These are phyloP conservation scores for Yamadazyma olivae DNA, from an alignment of 805 yeast species.

Conservation along the genomic window DNA sequence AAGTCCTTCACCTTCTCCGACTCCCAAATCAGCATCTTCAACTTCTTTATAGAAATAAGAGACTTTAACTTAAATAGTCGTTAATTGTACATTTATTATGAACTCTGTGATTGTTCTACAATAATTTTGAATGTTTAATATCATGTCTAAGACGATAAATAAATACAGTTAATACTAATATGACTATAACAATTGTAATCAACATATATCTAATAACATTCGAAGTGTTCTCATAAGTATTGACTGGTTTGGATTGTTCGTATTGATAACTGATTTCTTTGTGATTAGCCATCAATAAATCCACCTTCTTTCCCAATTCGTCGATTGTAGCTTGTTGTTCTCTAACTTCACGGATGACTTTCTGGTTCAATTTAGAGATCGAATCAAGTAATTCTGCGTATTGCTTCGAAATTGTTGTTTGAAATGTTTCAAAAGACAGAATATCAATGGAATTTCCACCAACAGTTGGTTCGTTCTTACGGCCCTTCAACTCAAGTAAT, in stretches of 20 bases:
- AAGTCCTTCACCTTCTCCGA: constrained; percentile 11
- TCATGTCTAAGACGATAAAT: constrained; percentile 58
- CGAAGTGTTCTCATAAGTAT: constrained; percentile 7
- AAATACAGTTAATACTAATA: constrained; percentile 41
- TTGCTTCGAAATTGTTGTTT: constrained; percentile 24
- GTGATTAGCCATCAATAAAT: constrained; percentile 38
- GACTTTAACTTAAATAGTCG: constrained; percentile 5
- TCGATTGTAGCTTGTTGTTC: constrained; percentile 36
- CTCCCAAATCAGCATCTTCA: constrained; percentile 16
- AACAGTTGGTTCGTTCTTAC: neutral
- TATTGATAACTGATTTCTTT: constrained; percentile 33
- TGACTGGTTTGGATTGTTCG: constrained; percentile 9
- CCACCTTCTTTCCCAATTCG: constrained; percentile 35
- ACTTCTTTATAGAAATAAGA: constrained; percentile 1
- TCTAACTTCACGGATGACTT: constrained; percentile 39
- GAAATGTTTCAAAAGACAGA: constrained; percentile 21
- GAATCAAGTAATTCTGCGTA: constrained; percentile 30
- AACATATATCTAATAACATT: constrained; percentile 34
- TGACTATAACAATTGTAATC: constrained; percentile 38
- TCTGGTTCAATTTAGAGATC: constrained; percentile 29
- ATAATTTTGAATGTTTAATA: constrained; percentile 58
- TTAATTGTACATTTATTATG: constrained; percentile 1
- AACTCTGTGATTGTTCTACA: constrained; percentile 27
- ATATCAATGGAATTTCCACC: constrained; percentile 1
- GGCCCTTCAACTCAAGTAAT: constrained; percentile 1